These are phyloP conservation scores for Senna siamea DNA, from an alignment of 306 rosid genomes.

Conservation along the genomic window DNA sequence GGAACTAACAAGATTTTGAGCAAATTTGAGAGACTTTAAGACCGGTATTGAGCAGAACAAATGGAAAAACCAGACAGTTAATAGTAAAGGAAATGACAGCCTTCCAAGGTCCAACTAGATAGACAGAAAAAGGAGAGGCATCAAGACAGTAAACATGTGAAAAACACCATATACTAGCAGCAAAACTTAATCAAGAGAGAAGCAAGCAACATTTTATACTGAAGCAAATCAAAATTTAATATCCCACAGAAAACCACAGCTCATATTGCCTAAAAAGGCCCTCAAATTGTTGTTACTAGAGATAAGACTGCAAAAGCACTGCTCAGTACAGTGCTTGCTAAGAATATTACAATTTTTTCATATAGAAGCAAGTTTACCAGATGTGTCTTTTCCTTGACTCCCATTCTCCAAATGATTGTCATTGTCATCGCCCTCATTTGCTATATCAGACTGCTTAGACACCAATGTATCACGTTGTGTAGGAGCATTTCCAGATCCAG, in stretches of 20 bases:
- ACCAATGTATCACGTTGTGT: conserved; percentile 38
- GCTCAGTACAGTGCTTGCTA: background rate
- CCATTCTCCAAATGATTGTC: conserved; percentile 41
- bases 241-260: conserved; percentile 2
- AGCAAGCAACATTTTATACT: background rate
- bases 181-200: background rate
- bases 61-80: background rate
- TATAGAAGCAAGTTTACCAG: conserved; percentile 53
- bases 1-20: background rate
- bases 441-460: conserved; percentile 42
- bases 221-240: background rate
- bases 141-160: background rate
- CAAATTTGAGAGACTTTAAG: background rate
- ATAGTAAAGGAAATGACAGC: background rate
- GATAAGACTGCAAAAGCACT: conserved; percentile 14
- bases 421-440: conserved; percentile 17
- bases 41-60: background rate
- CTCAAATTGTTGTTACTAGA: conserved; percentile 8
- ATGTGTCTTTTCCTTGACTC: conserved; percentile 42
- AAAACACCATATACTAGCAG: background rate
- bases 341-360: conserved; percentile 33
- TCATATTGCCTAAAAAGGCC: conserved; percentile 16
- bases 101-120: no score
- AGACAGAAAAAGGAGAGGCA: no score
- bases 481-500: conserved; percentile 42